These are phyloP conservation scores for Pueraria montana DNA, from an alignment of 306 rosid species.

Conservation along the genomic window DNA sequence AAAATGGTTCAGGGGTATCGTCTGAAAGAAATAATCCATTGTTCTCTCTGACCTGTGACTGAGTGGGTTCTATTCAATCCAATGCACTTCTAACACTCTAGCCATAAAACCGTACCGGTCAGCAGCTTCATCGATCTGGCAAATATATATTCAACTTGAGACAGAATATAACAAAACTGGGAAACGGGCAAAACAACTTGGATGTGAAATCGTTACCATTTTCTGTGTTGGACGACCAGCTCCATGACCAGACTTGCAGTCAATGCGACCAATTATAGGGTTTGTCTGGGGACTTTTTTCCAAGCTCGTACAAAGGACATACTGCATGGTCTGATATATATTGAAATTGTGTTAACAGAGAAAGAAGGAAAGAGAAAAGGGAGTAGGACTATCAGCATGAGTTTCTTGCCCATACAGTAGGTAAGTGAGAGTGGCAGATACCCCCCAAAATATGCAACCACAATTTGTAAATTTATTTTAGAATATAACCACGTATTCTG, in stretches of 20 bases:
- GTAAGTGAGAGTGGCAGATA: not conserved
- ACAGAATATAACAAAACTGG: slow-evolving; percentile 4
- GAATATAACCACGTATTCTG: slow-evolving; percentile 10
- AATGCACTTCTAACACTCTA: slow-evolving; percentile 51
- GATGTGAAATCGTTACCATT: slow-evolving; percentile 59
- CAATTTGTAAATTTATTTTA: slow-evolving; percentile 4
- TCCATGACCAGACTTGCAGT: slow-evolving; percentile 83
- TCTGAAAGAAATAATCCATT: slow-evolving; percentile 11
- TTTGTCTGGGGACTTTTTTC: slow-evolving; percentile 88
- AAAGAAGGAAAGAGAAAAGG: not conserved
- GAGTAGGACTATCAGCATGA: not conserved
- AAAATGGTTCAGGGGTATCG: not conserved
- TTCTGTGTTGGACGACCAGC: slow-evolving; percentile 94
- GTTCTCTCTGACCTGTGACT: not conserved
- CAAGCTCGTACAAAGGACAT: slow-evolving; percentile 75
- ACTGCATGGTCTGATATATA: slow-evolving; percentile 75
- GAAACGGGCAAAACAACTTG: not conserved
- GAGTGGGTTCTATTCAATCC: slow-evolving; percentile 52
- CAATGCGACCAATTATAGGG: slow-evolving; percentile 94
- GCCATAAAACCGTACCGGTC: slow-evolving; percentile 61
- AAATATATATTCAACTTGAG: slow-evolving; percentile 18
- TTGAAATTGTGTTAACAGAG: slow-evolving; percentile 6
- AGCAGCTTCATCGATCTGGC: slow-evolving; percentile 64
- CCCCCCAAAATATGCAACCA: not conserved
- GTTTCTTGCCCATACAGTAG: not conserved